Base-by-base conservation (phyloP, 2,329 filamentous ascomycete genomes). In the Fusarium verticillioides region DNA sequence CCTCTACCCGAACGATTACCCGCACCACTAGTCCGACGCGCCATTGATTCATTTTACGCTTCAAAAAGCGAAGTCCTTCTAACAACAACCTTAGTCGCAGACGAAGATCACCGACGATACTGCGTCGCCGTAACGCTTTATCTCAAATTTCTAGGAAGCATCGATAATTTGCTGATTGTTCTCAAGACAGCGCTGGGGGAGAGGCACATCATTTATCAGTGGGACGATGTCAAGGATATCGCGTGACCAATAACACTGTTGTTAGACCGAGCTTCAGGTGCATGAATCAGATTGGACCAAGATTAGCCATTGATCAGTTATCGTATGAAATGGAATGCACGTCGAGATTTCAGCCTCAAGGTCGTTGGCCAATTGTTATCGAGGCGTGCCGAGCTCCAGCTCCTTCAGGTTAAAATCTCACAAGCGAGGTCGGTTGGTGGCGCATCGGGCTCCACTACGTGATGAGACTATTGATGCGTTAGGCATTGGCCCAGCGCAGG, bases 1-100 rank as follows among this genome's bases (percentile, higher is more conserved):
- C 81, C 87, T 2, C 72, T 87, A 1, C 86, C 86, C 0, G 84
- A 86, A 58, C 78, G 85, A 6, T 70, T 88, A 1, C 86, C 86
- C 0, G 83, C 84, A 3, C 87, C 86, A 5, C 71, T 88, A 28
- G 73, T 86, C 2, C 79, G 81, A 6, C 81, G 82, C 6, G 78
- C 78, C 19, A 76, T 81, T 54, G 76, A 81, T n/a, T 52, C 73
- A 11, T 81, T 78, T 40, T 64, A 66, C 9, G 19, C 39, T 1
- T 60, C 71, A 10, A 66, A 74, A 7, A 63, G 77, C 1, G 66
- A 79, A 18, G 66, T 80, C 2, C 68, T 79, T 5, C 54, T 86
- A 26, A 83, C 66, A 16, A 79, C 69, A 2, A 72, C 80, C 0
- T 64, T 83, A 12, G 78, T 85, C 2, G 76, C 81, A 12, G 83